Evolutionary conservation across 306 rosid genomes (phyloP).

Genomic region (Pterocarpus santalinus): DNA sequence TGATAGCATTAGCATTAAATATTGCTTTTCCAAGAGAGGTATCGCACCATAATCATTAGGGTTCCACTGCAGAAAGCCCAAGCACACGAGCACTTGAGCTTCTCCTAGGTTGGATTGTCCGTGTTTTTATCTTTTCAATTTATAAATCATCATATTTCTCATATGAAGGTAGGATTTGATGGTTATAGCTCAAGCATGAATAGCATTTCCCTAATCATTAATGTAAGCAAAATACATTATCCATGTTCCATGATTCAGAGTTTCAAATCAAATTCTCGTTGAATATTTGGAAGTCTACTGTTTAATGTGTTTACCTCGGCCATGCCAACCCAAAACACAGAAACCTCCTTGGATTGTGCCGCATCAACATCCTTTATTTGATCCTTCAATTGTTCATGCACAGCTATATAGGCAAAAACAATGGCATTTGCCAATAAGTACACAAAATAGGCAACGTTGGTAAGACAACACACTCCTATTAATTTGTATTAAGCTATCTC

Average conservation of each 20-base stretch:
- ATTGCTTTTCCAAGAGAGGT: background rate
- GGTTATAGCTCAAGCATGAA: background rate
- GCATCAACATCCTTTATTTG: constrained; percentile 76
- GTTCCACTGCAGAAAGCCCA: background rate
- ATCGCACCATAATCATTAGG: background rate
- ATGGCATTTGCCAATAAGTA: constrained; percentile 38
- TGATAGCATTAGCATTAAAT: constrained; percentile 2
- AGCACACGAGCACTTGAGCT: background rate
- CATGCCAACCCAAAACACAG: constrained; percentile 83
- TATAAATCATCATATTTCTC: background rate
- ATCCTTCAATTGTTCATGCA: constrained; percentile 64
- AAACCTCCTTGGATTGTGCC: constrained; percentile 80
- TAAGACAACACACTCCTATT: background rate
- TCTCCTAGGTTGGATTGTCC: background rate
- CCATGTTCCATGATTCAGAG: background rate
- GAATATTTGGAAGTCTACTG: constrained; percentile 26
- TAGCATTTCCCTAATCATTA: constrained; percentile 12
- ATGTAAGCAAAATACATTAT: constrained; percentile 27
- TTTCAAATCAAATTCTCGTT: constrained; percentile 34
- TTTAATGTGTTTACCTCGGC: constrained; percentile 80
- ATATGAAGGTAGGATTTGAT: background rate
- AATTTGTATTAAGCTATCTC: constrained; percentile 26
- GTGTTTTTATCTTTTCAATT: background rate
- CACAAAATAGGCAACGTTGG: constrained; percentile 38
- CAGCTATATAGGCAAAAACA: constrained; percentile 58